These are phyloP conservation scores for Persicaria maculosa DNA, from an alignment of 148 eudicot genomes.

Conservation along the genomic window DNA sequence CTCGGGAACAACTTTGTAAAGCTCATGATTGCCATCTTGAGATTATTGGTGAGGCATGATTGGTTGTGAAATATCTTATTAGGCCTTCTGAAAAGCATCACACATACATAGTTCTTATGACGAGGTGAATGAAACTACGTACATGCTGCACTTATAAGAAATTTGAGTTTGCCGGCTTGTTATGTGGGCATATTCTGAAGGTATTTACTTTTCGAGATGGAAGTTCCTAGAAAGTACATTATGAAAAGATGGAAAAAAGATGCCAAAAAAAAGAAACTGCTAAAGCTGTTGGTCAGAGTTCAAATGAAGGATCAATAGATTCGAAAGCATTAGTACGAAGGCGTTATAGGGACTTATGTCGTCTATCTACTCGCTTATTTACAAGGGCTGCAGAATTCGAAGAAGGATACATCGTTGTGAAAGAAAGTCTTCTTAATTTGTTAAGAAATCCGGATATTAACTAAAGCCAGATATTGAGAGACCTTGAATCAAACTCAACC, in stretches of 20 bases:
- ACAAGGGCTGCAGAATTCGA: neutral
- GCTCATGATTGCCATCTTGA: neutral
- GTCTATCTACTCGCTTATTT: neutral
- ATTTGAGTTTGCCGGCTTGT: neutral
- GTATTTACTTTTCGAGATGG: neutral
- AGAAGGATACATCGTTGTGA: neutral
- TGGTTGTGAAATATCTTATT: neutral
- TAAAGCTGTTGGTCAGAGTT: neutral
- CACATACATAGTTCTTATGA: neutral
- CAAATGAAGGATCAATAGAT: neutral
- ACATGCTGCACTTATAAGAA: neutral
- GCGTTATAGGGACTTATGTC: neutral
- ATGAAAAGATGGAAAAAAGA: neutral
- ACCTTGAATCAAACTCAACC: neutral
- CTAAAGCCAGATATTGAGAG: neutral
- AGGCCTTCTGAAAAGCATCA: neutral
- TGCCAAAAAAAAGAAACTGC: neutral
- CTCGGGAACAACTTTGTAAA: conserved; percentile 22
- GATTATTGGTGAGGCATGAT: neutral
- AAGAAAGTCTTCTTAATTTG: neutral
- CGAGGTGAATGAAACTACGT: neutral
- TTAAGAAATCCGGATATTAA: no score
- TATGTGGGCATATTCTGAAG: neutral
- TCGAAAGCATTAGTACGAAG: neutral
- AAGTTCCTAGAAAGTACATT: neutral